Percentiles rank a stretch among this genome's conserved stretches.
These are phyloP conservation scores for Castanea mollissima DNA, from an alignment of 306 rosid genomes.

Conservation along the genomic window DNA sequence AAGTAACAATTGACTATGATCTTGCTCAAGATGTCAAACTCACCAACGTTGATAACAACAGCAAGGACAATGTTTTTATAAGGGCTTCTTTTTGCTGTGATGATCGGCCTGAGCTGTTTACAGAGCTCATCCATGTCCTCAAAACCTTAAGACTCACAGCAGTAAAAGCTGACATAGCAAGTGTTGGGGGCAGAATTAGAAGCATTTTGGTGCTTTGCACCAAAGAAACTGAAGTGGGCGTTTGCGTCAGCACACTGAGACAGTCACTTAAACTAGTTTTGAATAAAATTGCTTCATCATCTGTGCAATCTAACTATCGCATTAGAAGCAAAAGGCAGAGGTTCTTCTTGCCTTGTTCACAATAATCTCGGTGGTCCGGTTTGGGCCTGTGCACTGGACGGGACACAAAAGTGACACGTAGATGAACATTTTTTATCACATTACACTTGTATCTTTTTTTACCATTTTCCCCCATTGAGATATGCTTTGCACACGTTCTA, in stretches of 20 bases:
- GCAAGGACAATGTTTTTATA: slow-evolving; percentile 35
- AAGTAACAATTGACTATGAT: slow-evolving; percentile 61
- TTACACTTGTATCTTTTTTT: too few species aligned
- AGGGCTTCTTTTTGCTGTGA: slow-evolving; percentile 91
- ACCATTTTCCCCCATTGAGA: too few species aligned
- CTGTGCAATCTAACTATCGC: slow-evolving; percentile 48
- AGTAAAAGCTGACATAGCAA: slow-evolving; percentile 76
- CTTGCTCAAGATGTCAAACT: slow-evolving; percentile 31
- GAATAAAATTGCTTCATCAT: slow-evolving; percentile 53
- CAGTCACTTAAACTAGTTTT: slow-evolving; percentile 73
- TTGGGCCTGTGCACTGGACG: too few species aligned
- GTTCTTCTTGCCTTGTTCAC: slow-evolving; percentile 74
- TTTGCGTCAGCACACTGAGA: slow-evolving; percentile 62
- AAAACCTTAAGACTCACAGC: slow-evolving; percentile 64
- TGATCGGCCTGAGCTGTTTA: slow-evolving; percentile 78
- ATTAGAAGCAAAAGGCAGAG: slow-evolving; percentile 94
- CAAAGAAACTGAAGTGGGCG: slow-evolving; percentile 47
- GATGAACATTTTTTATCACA: too few species aligned
- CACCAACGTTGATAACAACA: slow-evolving; percentile 19
- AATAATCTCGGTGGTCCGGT: slow-evolving; percentile 17
- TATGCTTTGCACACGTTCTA: too few species aligned
- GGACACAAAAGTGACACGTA: too few species aligned
- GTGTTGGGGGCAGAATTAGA: slow-evolving; percentile 84
- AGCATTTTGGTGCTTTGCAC: slow-evolving; percentile 73
- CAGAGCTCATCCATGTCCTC: slow-evolving; percentile 81